These are phyloP conservation scores for Extremus antarcticus DNA, from an alignment of 495 filamentous ascomycete species.

Conservation along the genomic window DNA sequence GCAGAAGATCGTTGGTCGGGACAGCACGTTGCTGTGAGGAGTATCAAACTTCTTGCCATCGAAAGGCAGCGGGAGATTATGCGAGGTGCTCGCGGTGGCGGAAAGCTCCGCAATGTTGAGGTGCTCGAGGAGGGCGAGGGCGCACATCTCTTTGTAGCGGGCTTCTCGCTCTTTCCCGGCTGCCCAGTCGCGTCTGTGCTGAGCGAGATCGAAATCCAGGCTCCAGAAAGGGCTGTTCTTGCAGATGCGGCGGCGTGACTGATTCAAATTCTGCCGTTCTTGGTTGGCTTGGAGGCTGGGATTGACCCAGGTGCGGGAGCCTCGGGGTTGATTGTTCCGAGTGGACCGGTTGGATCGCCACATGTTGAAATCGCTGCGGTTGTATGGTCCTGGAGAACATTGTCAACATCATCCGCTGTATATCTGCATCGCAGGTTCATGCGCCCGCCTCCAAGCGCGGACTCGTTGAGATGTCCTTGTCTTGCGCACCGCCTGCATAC, in stretches of 20 bases:
- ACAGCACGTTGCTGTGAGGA: constrained; percentile 8
- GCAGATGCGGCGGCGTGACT: constrained; percentile 6
- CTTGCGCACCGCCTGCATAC: too few relatives aligned
- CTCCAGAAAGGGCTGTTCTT: constrained; percentile 9
- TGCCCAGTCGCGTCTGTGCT: constrained; percentile 10
- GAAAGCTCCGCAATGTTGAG: neutral
- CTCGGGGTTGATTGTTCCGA: too few relatives aligned
- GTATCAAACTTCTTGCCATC: constrained; percentile 2
- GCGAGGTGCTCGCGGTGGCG: neutral
- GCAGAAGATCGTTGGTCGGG: constrained; percentile 9
- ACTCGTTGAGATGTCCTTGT: too few relatives aligned
- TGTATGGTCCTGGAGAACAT: too few relatives aligned
- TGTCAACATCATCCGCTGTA: too few relatives aligned
- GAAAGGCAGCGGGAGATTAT: neutral
- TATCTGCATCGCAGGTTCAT: too few relatives aligned
- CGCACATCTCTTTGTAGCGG: neutral
- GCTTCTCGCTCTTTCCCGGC: neutral
- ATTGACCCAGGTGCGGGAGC: neutral
- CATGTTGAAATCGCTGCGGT: too few relatives aligned
- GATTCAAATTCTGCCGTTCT: constrained; percentile 4
- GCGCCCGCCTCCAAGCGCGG: too few relatives aligned
- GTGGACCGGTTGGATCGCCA: too few relatives aligned
- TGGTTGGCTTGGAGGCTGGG: neutral
- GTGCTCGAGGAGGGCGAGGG: neutral
- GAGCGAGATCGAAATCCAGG: constrained; percentile 8